phyloP scores from a whole-genome alignment of 805 yeast genomes.

The Cyberlindnera amylophila region DNA sequence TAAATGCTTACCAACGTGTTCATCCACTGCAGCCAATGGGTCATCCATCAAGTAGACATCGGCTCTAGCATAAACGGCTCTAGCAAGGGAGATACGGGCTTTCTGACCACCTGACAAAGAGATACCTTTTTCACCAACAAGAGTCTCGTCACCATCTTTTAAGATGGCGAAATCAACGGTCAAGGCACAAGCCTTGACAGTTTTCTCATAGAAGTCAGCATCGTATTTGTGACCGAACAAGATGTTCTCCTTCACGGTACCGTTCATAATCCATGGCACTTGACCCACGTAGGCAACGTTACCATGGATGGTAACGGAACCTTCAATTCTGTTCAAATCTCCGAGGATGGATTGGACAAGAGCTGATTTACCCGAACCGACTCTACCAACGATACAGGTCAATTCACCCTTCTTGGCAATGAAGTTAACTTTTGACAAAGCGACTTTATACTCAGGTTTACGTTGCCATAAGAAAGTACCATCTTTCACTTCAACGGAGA shows the following conservation, averaged over 20 bases:
- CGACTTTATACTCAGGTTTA: slow-evolving; percentile 64
- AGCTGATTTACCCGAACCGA: slow-evolving; percentile 88
- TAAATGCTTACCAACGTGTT: slow-evolving; percentile 88
- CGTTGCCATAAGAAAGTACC: slow-evolving; percentile 81
- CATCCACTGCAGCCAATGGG: slow-evolving; percentile 94
- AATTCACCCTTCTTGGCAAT: slow-evolving; percentile 70
- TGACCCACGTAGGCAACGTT: slow-evolving; percentile 86
- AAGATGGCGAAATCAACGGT: slow-evolving; percentile 70
- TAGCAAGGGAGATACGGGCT: slow-evolving; percentile 89
- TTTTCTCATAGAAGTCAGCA: slow-evolving; percentile 71
- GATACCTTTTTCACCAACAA: slow-evolving; percentile 97
- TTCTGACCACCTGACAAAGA: slow-evolving; percentile 97
- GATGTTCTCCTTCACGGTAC: slow-evolving; percentile 86
- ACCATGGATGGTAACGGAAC: slow-evolving; percentile 71
- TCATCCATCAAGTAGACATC: slow-evolving; percentile 90
- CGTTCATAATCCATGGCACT: slow-evolving; percentile 97
- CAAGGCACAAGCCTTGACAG: slow-evolving; percentile 86
- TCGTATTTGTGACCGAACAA: slow-evolving; percentile 86
- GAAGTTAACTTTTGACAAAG: slow-evolving; percentile 59
- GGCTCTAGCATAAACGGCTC: slow-evolving; percentile 94
- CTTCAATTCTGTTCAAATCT: slow-evolving; percentile 72
- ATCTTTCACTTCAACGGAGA: slow-evolving; percentile 54
- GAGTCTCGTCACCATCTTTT: slow-evolving; percentile 86
- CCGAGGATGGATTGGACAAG: slow-evolving; percentile 78
- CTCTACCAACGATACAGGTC: slow-evolving; percentile 83